Evolutionary conservation across 192 early-diverging fungal species (phyloP), one percentile per base, ranked within the genome.

Genomic region (Geosiphon pyriformis): DNA sequence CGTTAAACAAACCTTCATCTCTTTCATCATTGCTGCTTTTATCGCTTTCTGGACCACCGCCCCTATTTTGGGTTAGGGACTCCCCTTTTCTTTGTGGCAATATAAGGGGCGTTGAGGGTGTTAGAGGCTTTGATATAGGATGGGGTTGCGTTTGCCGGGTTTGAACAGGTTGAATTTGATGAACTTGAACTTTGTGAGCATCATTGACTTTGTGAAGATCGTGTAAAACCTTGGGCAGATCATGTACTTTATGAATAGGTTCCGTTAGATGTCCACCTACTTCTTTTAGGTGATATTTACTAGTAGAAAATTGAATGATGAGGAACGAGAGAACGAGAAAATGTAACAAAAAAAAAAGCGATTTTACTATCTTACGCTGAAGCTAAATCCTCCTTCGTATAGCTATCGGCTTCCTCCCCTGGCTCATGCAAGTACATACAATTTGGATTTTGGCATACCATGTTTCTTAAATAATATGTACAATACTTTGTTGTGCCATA

Each of bases 401-500:
- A 93, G 63, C 90, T 92, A 52, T 96, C 94, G 1, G 92, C 93
- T 70, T 95, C 94, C 61, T 94, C 89, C 6, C 92, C 92, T 26
- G 87, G 85, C 72, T 95, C 93, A 77, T 99, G 97, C 59, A 99
- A 72, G 74, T 93, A 98, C 85, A 94, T 94, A 73, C 97, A 99
- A 17, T 83, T 86, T 1, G 91, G 88, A 73, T 96, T 97, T 70
- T 92, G 93, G 75, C 97, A 99, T 3, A 83, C 72, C 67, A 94
- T 90, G 70, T 86, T 89, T 31, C 94, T 90, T 61, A 99, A 76
- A 72, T 92, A 99, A 73, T 92, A 94, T 3, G 94, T 89, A 70
- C 97, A 99, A 78, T 99, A 99, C 72, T 98, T 98, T 35, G 97
- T 99, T 7, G 95, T 94, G 22, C 97, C 97, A 78, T 91, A 94